Percentiles rank a stretch among this genome's conserved stretches.
Evolutionary conservation across 331 rosid species (phyloP).

Genomic region (Rosa hybrid): DNA sequence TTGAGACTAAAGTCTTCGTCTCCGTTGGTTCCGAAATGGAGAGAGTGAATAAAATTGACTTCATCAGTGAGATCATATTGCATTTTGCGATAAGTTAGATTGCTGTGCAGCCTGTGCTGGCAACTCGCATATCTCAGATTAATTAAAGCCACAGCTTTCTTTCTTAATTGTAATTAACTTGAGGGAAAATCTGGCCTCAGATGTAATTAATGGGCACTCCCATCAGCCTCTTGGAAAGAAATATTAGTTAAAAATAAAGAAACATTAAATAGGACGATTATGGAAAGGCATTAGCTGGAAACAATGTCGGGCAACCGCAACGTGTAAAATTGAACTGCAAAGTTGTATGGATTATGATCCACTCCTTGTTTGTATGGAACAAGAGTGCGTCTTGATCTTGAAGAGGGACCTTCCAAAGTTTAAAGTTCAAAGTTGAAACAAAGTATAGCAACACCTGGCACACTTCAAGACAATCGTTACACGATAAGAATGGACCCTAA

Average conservation of each 20-base stretch:
- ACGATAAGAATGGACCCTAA: constrained; percentile 5
- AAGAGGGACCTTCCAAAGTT: neutral
- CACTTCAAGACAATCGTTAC: neutral
- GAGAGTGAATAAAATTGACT: neutral
- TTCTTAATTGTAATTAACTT: neutral
- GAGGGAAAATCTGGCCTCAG: neutral
- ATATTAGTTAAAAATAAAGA: neutral
- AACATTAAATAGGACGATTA: neutral
- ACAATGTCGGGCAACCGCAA: constrained; percentile 5
- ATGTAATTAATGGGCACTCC: neutral
- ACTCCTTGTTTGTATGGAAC: neutral
- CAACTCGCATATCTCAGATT: neutral
- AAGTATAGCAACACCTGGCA: constrained; percentile 8
- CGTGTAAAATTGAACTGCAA: constrained; percentile 7
- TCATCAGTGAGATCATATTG: neutral
- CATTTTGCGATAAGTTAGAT: neutral
- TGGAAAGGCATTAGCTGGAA: neutral
- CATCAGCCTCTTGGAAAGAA: neutral
- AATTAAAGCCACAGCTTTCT: neutral
- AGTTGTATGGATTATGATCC: neutral
- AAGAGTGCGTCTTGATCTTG: neutral
- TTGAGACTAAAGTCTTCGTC: neutral
- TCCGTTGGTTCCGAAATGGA: neutral
- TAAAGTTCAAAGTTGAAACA: constrained; percentile 2
- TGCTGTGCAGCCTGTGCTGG: neutral